A percentile compares a stretch with the other conserved stretches of the same genome.
Conservation (phyloP, 129 eudicot species). For the sunflower (Helianthus annuus) region HanXRQr2.0-SUNRISE NC_035437.2:170344010-170344509, state of each 20-base stretch:
- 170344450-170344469: conserved; percentile 66
- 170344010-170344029: conserved; percentile 25
- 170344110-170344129: conserved; percentile 86
- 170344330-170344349: conserved; percentile 86
- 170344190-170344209: conserved; percentile 61
- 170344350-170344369: conserved; percentile 83
- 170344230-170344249: conserved; percentile 79
- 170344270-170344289: conserved; percentile 58
- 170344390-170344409: conserved; percentile 90
- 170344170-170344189: conserved; percentile 65
- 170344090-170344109: conserved; percentile 35
- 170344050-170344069: not conserved
- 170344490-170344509: conserved; percentile 70
- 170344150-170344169: conserved; percentile 89
- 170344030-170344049: not conserved
- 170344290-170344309: conserved; percentile 57
- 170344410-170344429: conserved; percentile 91
- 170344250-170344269: conserved; percentile 79
- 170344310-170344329: conserved; percentile 75
- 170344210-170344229: conserved; percentile 80
- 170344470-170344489: conserved; percentile 94
- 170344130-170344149: conserved; percentile 88
- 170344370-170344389: conserved; percentile 78
- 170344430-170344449: conserved; percentile 40
- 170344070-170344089: conserved; percentile 19